Evolutionary conservation across 345 rosid genomes (phyloP), one percentile per base, ranked within the genome.

Genomic region (Microcos paniculata): DNA sequence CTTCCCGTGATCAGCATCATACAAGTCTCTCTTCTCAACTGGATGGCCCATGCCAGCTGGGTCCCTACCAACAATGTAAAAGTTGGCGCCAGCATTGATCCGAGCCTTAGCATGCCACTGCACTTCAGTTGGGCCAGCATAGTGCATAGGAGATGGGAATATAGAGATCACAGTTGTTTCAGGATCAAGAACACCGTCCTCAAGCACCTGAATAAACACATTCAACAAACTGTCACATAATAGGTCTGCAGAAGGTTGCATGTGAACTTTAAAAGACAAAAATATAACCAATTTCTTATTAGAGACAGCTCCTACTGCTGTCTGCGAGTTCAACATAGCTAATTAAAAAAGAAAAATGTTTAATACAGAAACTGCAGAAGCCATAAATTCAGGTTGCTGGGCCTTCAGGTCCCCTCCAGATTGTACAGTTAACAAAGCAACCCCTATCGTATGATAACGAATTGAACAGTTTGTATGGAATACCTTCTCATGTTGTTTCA

Each of bases 1-100:
- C 90, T 96, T 96, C 56, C 98, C 98, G 72, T 96, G 99, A 86
- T 96, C 99, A 73, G 99, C 97, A 82, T 96, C 98, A 72, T 96
- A 96, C 3, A 96, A 80, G 71, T 96, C 99, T 82, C 97, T 88
- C 80, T 96, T 92, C 86, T 93, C 98, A 55, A 90, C 85, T 0
- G 99, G 99, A 78, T 96, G 99, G 78, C 97, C 82, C 99, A 96
- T 96, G 70, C 99, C 99, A 13, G 99, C 99, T 1, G 99, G 99
- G 76, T 96, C 98, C 79, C 99, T 87, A 79, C 99, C 99, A n/a
- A 96, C 99, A 64, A 96, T 96, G 86, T 96, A 96, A 57, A 96
- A 96, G 87, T 96, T 90, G 68, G 99, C 99, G 71, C 99, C 99
- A 0, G 99, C 99, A 76, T 96, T 96, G 74, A 96, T 93, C 75